Base-by-base conservation (phyloP, 345 rosid species). In the Moricandia moricandioides region DNA sequence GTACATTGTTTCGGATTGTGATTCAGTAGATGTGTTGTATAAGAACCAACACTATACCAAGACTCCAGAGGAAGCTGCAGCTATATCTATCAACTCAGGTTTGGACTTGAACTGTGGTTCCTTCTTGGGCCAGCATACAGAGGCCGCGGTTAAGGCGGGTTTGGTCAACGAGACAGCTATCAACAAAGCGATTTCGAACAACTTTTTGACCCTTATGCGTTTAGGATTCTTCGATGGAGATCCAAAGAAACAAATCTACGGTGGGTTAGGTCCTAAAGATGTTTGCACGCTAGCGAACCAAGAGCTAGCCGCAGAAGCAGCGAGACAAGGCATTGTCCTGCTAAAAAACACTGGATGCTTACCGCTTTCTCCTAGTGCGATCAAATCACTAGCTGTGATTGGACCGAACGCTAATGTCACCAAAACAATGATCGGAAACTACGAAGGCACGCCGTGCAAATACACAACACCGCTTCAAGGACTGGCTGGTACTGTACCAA, bases 321-420 rank as follows among this genome's bases (percentile, higher is more conserved):
- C 98, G 7, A 87, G 97, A 79, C 93, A 94, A 82, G 98, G 98
- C 67, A 94, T 94, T 11, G 98, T 94, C 6, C 73, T 94, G 65
- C 91, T 94, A 1, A 94, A 94, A 80, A 95, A 92, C 80, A 59
- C 54, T 12, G 87, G 84, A 3, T 86, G 80, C 7, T 71, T 95
- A 65, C 99, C 99, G 16, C 78, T 95, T 8, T 80, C 91, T 68
- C 86, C 91, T 5, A 51, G 69, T 35, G 35, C 86, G 24, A 85
- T 84, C 21, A 89, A 86, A 75, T 77, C 82, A 7, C 65, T 95
- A 57, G 97, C 99, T 0, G 93, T 95, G 21, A 90, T 95, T 30
- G 99, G 99, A 64, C 97, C 99, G 0, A 90, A 95, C 58, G 93
- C 92, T 10, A 86, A 95, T 69, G 97, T 85, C 80, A 92, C 99